A percentile compares a stretch with the other conserved stretches of the same genome.
phyloP scores from a whole-genome alignment of 2,329 filamentous ascomycete genomes.

The Anisogramma anomala region DNA sequence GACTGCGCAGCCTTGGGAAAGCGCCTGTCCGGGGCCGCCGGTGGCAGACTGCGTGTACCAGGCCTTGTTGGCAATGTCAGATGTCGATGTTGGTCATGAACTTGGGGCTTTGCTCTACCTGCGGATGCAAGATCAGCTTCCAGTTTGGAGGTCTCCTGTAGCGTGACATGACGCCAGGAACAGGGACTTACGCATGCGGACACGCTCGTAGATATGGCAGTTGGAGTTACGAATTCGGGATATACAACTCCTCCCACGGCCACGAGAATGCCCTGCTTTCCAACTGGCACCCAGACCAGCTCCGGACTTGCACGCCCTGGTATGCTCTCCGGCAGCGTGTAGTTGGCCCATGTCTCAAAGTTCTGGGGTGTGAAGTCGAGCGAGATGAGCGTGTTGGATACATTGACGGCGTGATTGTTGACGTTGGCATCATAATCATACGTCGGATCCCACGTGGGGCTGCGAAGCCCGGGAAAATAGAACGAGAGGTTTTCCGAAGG shows the following conservation, averaged over 20 bases:
- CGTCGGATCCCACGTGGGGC: conserved; percentile 38
- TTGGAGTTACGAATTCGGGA: conserved; percentile 34
- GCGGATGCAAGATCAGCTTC: background rate
- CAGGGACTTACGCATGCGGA: conserved; percentile 29
- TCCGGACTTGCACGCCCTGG: conserved; percentile 50
- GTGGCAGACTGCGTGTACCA: conserved; percentile 61
- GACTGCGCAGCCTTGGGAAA: conserved; percentile 60
- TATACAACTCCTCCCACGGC: conserved; percentile 63
- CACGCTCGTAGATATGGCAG: conserved; percentile 21
- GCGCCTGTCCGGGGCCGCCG: conserved; percentile 41
- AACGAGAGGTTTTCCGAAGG: conserved; percentile 61
- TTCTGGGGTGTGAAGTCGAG: conserved; percentile 46
- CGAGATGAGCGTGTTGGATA: conserved; percentile 47
- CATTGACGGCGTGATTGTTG: no score
- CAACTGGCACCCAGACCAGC: conserved; percentile 67
- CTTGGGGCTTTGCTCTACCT: conserved; percentile 53
- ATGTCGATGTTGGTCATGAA: conserved; percentile 65
- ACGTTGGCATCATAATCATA: conserved; percentile 24
- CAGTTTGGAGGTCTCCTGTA: background rate
- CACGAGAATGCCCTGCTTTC: conserved; percentile 62
- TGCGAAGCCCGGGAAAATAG: conserved; percentile 56
- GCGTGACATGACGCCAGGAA: background rate
- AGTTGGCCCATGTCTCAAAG: conserved; percentile 44
- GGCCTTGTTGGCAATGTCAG: conserved; percentile 56
- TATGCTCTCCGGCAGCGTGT: conserved; percentile 37